Base-by-base conservation (phyloP, 208 protist species). In the Angomonas ambiguus region DNA sequence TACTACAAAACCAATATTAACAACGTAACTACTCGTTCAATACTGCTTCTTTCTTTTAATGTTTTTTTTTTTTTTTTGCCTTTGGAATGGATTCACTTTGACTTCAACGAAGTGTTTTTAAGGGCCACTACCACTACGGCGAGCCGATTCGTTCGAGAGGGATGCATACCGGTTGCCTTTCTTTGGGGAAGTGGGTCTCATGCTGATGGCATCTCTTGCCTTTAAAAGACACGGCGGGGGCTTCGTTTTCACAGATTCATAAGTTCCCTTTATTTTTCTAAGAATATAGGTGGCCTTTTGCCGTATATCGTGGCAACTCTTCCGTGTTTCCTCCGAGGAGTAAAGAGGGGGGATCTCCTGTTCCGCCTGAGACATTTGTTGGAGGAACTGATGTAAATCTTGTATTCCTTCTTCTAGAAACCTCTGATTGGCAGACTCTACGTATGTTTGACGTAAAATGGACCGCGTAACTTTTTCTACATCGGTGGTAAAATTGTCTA, bases 261-360 rank as follows among this genome's bases (percentile, higher is more conserved):
- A 91, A 35, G 81, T 79, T 27, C 55, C 51, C 61, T 75, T 82
- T 18, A 91, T 82, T 53, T 79, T 77, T 25, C 73, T 82, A 1
- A 84, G 74, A 2, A 70, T 51, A 59, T 78, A 77, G 24, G 80
- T 76, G n/a, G 76, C 55, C 60, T 82, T 83, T 65, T 80, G 72
- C 4, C 79, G 62, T 8, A 85, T 72, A 11, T 83, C 69, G 32
- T 77, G 63, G 32, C 69, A 78, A 20, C 45, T 61, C 2, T 49
- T 45, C 1, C 76, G 72, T 5, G 81, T 83, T 20, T n/a, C 61
- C 32, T 77, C 64, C 6, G 79, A 77, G 59, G 71, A 83, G 69
- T 76, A 80, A 49, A 76, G 65, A 22, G 71, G 65, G 0, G 71
- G 68, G 10, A 85, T 85, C 16, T 83, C 80, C 5, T 65, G 25